Evolutionary conservation across 306 rosid genomes (phyloP), one percentile per base, ranked within the genome.

Genomic region (Ormosia emarginata): DNA sequence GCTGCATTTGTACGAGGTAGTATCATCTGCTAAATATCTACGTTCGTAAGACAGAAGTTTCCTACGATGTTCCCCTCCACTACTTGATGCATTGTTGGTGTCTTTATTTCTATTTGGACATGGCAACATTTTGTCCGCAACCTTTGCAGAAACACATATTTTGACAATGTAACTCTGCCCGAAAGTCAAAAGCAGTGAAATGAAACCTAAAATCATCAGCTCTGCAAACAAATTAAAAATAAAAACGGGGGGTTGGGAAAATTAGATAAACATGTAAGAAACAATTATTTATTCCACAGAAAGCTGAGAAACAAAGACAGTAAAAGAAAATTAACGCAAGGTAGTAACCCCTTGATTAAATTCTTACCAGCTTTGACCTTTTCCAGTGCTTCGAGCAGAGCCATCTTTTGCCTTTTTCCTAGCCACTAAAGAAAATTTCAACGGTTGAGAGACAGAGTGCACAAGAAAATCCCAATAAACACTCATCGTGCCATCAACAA

Each of bases 201-300:
- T 86, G 90, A 96, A 96, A 41, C 99, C 99, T 32, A 96, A 84
- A 89, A 96, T 72, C 99, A 96, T 96, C 92, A 96, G 77, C 90
- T 96, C 99, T 96, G 99, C 88, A 87, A 80, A 56, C 24, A 56
- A 75, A n/a, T 24, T 32, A 67, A 79, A 52, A 81, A 65, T 13
- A 39, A 7, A 53, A 33, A 24, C 24, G 24, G 24, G 24, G 24
- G 24, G n/a, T n/a, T 24, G 11, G 7, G 0, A 41, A 41, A 41
- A 41, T 41, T 41, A 8, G 7, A 41, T 2, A 77, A 74, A 57
- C 70, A 62, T 24, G 1, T n/a, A 17, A 74, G 6, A 62, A 15
- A 15, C 24, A 57, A 77, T 49, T 37, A 53, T 24, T 44, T 40
- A 44, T 34, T 43, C 41, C 64, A 33, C 52, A 71, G 14, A 52